A percentile compares a stretch with the other conserved stretches of the same genome.
Conservation (phyloP, 2,329 filamentous ascomycete genomes). For the Microdochium paspali region DNA sequence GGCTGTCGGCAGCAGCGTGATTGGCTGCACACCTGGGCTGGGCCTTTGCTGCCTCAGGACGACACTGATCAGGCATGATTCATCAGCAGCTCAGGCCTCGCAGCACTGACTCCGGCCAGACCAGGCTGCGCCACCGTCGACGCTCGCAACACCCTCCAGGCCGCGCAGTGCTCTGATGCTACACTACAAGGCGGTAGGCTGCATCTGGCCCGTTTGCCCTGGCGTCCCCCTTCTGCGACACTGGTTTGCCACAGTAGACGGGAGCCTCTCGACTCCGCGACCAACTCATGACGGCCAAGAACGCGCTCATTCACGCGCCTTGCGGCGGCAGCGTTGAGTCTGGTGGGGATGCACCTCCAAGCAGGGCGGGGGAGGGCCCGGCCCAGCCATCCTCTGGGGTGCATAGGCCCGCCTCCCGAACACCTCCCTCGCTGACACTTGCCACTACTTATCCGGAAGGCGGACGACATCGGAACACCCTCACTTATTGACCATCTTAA, state of each 20-base stretch:
- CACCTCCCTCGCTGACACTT: neutral
- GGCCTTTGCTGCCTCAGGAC: neutral
- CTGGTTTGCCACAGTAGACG: too few species aligned
- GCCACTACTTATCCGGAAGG: neutral
- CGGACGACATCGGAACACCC: too few species aligned
- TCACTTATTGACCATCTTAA: too few species aligned
- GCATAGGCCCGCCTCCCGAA: neutral
- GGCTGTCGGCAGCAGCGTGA: neutral
- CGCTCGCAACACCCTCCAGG: too few species aligned
- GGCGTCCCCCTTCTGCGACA: too few species aligned
- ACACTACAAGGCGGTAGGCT: too few species aligned
- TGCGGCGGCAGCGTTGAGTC: neutral
- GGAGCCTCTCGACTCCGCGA: neutral
- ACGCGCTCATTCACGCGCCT: neutral
- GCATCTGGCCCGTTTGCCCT: too few species aligned
- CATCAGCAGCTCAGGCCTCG: slow-evolving; percentile 1
- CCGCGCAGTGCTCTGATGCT: too few species aligned
- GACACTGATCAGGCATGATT: slow-evolving; percentile 2
- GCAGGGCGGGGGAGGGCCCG: neutral
- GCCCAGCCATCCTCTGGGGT: neutral
- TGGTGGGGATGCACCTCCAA: too few species aligned
- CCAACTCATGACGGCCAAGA: too few species aligned
- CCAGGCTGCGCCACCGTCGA: too few species aligned
- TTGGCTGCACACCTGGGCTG: neutral
- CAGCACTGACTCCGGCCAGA: neutral